Base-by-base conservation (phyloP, 169 alveolate genomes). In the Cryptosporidium meleagridis region DNA sequence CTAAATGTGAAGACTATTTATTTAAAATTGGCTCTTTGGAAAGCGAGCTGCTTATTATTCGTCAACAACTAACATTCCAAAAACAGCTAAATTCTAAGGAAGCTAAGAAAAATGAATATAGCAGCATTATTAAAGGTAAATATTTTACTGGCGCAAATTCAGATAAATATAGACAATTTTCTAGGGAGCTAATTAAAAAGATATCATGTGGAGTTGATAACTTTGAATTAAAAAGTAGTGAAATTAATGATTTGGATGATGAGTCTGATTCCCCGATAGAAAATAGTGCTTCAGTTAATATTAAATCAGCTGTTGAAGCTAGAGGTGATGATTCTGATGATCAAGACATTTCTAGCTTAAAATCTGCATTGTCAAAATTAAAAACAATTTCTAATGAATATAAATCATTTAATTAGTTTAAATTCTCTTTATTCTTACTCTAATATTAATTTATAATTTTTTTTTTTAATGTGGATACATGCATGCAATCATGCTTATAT, bases 61-160 rank as follows among this genome's bases (percentile, higher is more conserved):
- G 89, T 65, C 89, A 80, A 62, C 89, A 80, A 62, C 31, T 80
- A 4, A 39, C 89, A 21, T 80, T 80, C 55, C 73, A 80, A 29
- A 65, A 48, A 14, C 73, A 80, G 26, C 31, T 80, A 21, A 61
- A 73, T 41, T 73, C 72, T n/a, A 73, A 59, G 31, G 70, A 73
- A 12, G 18, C 18, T 73, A 59, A 62, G 48, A 39, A 69, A 23
- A 45, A 16, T 41, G 58, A 69, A 23, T 26, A 69, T 16, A 21
- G 26, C 37, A 26, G 21, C 5, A 23, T 69, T 41, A 59, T 59
- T 37, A 73, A 73, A 39, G 51, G 35, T 53, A 71, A 53, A 31
- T 48, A 26, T 31, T 23, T 45, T 14, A 8, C 69, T 10, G 31
- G 31, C 18, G 29, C 3, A 16, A 44, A 45, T n/a, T 29, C 21